Evolutionary conservation across 768 basidiomycete genomes (phyloP).

Genomic region (Rhodotorula toruloides): DNA sequence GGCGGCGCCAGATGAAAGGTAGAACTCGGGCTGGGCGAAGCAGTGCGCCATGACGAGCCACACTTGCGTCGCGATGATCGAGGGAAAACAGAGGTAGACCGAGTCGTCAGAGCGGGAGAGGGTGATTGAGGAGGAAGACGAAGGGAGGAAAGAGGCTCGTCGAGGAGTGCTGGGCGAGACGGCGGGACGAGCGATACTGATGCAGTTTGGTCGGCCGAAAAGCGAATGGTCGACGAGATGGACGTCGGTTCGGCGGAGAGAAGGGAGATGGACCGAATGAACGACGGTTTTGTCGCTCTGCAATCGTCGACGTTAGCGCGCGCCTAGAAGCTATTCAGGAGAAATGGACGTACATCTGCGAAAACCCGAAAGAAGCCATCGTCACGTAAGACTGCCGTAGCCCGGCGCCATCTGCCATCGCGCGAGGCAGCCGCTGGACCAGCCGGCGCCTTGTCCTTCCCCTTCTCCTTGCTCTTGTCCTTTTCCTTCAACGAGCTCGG

Average conservation of each 20-base stretch:
- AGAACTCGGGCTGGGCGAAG: conserved; percentile 73
- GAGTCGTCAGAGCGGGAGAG: conserved; percentile 53
- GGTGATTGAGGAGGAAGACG: conserved; percentile 15
- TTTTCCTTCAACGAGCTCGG: conserved; percentile 14
- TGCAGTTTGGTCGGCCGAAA: conserved; percentile 68
- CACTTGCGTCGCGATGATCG: conserved; percentile 59
- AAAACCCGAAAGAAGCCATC: conserved; percentile 33
- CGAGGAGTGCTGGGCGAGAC: conserved; percentile 12
- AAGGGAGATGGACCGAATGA: conserved; percentile 29
- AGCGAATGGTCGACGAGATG: conserved; percentile 68
- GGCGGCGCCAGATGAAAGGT: conserved; percentile 43
- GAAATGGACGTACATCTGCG: conserved; percentile 18
- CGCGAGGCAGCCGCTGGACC: conserved; percentile 4
- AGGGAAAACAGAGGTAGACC: conserved; percentile 67
- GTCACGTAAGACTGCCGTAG: conserved; percentile 30
- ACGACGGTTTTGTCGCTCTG: conserved; percentile 31
- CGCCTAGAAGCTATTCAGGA: too few species aligned
- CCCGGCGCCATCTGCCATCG: conserved; percentile 23
- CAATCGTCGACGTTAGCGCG: background rate
- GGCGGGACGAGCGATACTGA: conserved; percentile 62
- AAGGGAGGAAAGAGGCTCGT: conserved; percentile 14
- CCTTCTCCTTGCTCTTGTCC: conserved; percentile 17
- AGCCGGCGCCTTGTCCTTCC: background rate
- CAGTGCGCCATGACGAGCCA: conserved; percentile 78
- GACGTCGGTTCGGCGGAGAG: conserved; percentile 62